Evolutionary conservation across 192 early-diverging fungal genomes (phyloP), one percentile per base, ranked within the genome.

Genomic region (Podila minutissima): DNA sequence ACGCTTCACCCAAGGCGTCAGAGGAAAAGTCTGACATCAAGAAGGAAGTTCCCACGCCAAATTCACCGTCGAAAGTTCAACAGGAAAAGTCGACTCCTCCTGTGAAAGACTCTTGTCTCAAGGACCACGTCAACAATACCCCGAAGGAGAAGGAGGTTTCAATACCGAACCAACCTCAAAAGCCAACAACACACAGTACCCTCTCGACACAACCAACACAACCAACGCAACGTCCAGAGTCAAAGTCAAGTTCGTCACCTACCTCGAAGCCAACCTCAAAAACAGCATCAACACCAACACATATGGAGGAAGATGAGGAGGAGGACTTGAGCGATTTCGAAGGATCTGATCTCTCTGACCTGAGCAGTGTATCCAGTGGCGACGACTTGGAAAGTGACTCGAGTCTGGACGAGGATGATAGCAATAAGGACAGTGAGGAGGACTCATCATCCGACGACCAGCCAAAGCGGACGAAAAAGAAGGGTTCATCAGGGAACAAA

Each of bases 311-410:
- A 5, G 28, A 49, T 15, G 46, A 20, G 11, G 46, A 65, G 13
- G 26, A 24, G 24, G 28, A 33, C 24, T 20, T 81, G 46, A 81
- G 71, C 62, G 77, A 81, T 32, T 81, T 81, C 35, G 77, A 66
- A 3, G 77, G 77, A 20, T 81, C 77, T 0, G 77, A 81, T 31
- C 63, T 81, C 11, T 81, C 77, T 5, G 77, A 81, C 24, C 66
- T 81, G 22, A 81, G 70, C 62, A 81, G 77, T 55, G 66, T n/a
- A 5, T 81, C 77, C 3, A 81, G 71, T 57, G 66, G 51, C 0
- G 72, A 71, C 26, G 77, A 59, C 9, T 67, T 63, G 20, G 74
- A 78, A 26, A 57, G n/a, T n/a, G 75, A 71, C 29, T 63, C 62
- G 53, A 59, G 17, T 33, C 17, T 29, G 20, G 59, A 20, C 29